Percentiles rank a stretch among this genome's conserved stretches.
These are phyloP conservation scores for Leishmania mexicana DNA, from an alignment of 208 protist species.

Conservation along the genomic window DNA sequence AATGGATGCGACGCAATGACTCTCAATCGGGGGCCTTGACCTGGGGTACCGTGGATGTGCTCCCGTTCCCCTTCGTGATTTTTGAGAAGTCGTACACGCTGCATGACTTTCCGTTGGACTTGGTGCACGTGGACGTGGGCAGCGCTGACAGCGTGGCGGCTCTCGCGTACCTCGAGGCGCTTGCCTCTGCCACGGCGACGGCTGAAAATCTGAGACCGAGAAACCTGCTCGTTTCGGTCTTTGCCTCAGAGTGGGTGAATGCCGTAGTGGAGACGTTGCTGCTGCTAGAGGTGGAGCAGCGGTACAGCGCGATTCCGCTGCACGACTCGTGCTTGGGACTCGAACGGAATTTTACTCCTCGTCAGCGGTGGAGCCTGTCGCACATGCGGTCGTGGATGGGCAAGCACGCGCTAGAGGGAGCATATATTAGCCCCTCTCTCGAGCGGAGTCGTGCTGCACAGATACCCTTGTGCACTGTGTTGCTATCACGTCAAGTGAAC, in stretches of 20 bases:
- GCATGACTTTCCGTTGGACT: constrained; percentile 21
- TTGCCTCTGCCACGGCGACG: neutral
- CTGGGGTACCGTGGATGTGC: neutral
- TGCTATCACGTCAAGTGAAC: constrained; percentile 13
- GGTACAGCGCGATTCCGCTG: constrained; percentile 21
- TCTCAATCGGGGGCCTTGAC: neutral
- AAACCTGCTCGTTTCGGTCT: constrained; percentile 36
- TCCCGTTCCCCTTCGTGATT: neutral
- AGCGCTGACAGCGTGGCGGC: constrained; percentile 29
- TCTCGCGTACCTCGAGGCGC: constrained; percentile 25
- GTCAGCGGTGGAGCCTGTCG: neutral
- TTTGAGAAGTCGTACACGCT: constrained; percentile 16
- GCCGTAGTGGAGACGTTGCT: constrained; percentile 13
- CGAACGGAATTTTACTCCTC: neutral
- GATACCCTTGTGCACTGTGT: constrained; percentile 8
- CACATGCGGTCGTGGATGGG: neutral
- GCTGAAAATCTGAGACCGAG: neutral
- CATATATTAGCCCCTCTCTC: constrained; percentile 2
- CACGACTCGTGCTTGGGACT: neutral
- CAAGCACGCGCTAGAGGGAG: neutral
- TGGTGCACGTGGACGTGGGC: constrained; percentile 47
- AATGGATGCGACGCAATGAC: constrained; percentile 8
- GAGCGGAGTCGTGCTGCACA: constrained; percentile 2
- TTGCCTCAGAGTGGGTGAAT: constrained; percentile 32
- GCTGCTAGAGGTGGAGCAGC: constrained; percentile 1